Evolutionary conservation across 805 yeast genomes (phyloP), one percentile per base, ranked within the genome.

Genomic region (Metschnikowia drakensbergensis): DNA sequence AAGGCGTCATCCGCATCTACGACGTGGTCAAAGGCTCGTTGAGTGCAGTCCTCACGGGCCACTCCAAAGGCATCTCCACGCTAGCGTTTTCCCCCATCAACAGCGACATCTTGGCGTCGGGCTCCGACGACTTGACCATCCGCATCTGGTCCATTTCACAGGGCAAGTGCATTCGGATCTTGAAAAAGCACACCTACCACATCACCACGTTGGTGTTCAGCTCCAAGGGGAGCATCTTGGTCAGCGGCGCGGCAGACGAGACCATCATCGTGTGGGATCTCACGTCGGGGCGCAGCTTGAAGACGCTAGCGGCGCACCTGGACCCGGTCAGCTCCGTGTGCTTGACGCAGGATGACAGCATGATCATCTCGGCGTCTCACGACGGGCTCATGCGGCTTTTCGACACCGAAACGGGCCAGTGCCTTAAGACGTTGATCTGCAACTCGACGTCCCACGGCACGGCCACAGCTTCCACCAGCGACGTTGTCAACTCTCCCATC

Each of bases 321-420:
- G 97, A 89, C 57, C 95, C 97, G 0, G 86, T 94, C 1, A 81
- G 88, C 23, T 76, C 88, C 0, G 71, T 91, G 1, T 84, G 88
- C 58, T 68, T 92, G 42, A 80, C 87, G 2, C 82, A 79, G 48
- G 96, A 87, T 56, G 90, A 91, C 50, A 77, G 96, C 0, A 80
- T 94, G 33, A 80, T 94, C 6, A 86, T 83, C 3, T 85, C 96
- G 53, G 94, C 95, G 0, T 85, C 96, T 13, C 86, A 84, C 63
- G 99, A 92, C 66, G 99, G 99, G 3, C 74, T 89, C 55, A 85
- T 92, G 76, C 74, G 99, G 43, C 70, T 92, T 13, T 92, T 95
- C 72, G 97, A 91, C 63, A 79, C 90, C 17, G 84, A 80, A 42
- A 78, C 95, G 0, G 97, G 97, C 4, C 96, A 90, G 57, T 92